A percentile compares a stretch with the other conserved stretches of the same genome.
phyloP scores from a whole-genome alignment of 176 grass and related monocot species.

The Oryza brachyantha region DNA sequence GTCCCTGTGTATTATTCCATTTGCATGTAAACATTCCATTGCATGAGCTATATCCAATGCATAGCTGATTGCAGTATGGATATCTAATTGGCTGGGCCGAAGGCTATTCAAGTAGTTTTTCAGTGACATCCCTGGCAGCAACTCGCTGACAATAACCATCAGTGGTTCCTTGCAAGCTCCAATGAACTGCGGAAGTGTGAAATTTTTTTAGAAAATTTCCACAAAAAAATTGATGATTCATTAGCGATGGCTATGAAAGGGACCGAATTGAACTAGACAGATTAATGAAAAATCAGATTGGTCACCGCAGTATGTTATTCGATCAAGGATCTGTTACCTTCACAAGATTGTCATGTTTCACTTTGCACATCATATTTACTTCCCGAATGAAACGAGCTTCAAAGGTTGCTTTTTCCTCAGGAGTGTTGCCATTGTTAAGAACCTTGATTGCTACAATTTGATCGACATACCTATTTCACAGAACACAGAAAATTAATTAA shows the following conservation, averaged over 20 bases:
- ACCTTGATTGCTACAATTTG: constrained; percentile 95
- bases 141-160: constrained; percentile 96
- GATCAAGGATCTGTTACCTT: constrained; percentile 63
- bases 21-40: constrained; percentile 95
- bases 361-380: constrained; percentile 92
- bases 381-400: constrained; percentile 95
- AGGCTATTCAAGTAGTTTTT: constrained; percentile 83
- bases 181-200: constrained; percentile 56
- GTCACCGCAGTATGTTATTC: background rate
- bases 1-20: constrained; percentile 98
- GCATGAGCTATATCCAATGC: constrained; percentile 89
- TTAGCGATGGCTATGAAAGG: background rate
- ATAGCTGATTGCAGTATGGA: constrained; percentile 65
- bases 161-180: constrained; percentile 97
- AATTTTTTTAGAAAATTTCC: background rate
- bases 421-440: constrained; percentile 64
- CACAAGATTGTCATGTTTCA: constrained; percentile 92
- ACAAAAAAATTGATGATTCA: background rate
- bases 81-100: constrained; percentile 67
- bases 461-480: constrained; percentile 57
- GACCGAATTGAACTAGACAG: background rate
- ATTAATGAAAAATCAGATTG: background rate
- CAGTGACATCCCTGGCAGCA: constrained; percentile 82
- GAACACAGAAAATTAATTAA: constrained; percentile 9
- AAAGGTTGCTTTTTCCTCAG: constrained; percentile 65